Evolutionary conservation across 257 asterid genomes (phyloP), one percentile per base, ranked within the genome.

Genomic region (Solanum medicagineum): DNA sequence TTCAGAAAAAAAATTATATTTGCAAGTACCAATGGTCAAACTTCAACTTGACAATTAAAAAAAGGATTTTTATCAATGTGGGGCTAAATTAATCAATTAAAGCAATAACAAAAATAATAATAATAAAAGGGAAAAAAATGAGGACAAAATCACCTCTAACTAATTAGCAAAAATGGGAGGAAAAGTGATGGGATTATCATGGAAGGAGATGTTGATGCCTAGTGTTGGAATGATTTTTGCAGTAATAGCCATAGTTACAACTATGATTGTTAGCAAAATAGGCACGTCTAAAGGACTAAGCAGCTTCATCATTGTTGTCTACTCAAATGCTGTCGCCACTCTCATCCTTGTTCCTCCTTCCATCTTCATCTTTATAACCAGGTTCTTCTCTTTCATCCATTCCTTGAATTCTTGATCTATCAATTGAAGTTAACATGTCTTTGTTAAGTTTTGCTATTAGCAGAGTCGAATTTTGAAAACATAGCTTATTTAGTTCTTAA

Each of bases 201-300:
- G 47, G 74, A 66, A 66, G 85, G 74, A 86, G 53, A 86, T 80
- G 68, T 83, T 89, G 51, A n/a, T 90, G 77, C 93, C 92, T 2
- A 86, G 87, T 32, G 7, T 91, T 65, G 94, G 87, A 60, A 92
- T 92, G 95, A 65, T 90, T 83, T 36, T 84, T 51, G 93, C 92
- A 8, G 88, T 92, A 22, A 86, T 91, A n/a, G 84, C 90, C 55
- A 75, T 90, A 69, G 90, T 93, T 36, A 12, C 22, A 13, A 89
- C 87, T 85, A 85, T 88, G 93, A 91, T 89, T 10, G 17, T 90
- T 40, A 89, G 93, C 91, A 91, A 92, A 86, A 32, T 88, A 84
- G 94, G 92, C 22, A 92, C 91, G 94, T 90, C 93, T 13, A 88
- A 84, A 19, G 95, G 94, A 69, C 88, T 91, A 29, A 90, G 93